These are phyloP conservation scores for Sclerospora graminicola DNA, from an alignment of 352 stramenopile genomes.

Conservation along the genomic window DNA sequence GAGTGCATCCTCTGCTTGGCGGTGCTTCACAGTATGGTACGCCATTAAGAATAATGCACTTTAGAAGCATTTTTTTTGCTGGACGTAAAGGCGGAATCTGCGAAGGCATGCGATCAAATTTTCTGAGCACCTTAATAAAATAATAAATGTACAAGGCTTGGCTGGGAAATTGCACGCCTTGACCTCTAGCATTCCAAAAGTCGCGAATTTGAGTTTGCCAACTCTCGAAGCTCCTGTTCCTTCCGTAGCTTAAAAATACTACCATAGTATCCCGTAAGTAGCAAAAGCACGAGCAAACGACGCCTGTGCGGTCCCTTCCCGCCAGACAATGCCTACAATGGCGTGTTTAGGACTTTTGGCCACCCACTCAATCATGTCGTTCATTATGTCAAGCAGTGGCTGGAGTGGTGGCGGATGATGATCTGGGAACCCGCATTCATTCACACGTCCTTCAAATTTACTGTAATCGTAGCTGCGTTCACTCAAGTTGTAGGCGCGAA, in stretches of 20 bases:
- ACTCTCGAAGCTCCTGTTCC: slow-evolving; percentile 47
- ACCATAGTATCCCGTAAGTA: slow-evolving; percentile 67
- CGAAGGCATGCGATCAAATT: slow-evolving; percentile 31
- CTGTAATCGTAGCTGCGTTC: slow-evolving; percentile 68
- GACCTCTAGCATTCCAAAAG: slow-evolving; percentile 67
- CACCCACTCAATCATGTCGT: slow-evolving; percentile 78
- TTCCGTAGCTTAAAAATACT: slow-evolving; percentile 55
- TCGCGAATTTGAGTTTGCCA: slow-evolving; percentile 60
- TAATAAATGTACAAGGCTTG: slow-evolving; percentile 85
- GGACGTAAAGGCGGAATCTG: slow-evolving; percentile 47
- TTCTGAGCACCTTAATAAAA: slow-evolving; percentile 62
- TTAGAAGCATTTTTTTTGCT: slow-evolving; percentile 51
- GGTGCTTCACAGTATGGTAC: slow-evolving; percentile 69
- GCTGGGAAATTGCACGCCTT: slow-evolving; percentile 75
- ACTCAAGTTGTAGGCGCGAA: slow-evolving; percentile 25
- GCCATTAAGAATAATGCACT: slow-evolving; percentile 50
- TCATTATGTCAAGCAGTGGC: slow-evolving; percentile 74
- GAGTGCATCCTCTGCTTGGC: slow-evolving; percentile 43
- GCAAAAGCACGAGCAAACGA: slow-evolving; percentile 74
- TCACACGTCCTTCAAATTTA: slow-evolving; percentile 65
- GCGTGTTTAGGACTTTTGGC: slow-evolving; percentile 52
- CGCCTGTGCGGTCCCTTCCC: slow-evolving; percentile 69
- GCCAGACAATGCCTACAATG: slow-evolving; percentile 68
- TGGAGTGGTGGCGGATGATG: slow-evolving; percentile 73
- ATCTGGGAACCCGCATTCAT: slow-evolving; percentile 70